phyloP scores from a whole-genome alignment of 1,284 basidiomycete species.

The Malassezia furfur region DNA sequence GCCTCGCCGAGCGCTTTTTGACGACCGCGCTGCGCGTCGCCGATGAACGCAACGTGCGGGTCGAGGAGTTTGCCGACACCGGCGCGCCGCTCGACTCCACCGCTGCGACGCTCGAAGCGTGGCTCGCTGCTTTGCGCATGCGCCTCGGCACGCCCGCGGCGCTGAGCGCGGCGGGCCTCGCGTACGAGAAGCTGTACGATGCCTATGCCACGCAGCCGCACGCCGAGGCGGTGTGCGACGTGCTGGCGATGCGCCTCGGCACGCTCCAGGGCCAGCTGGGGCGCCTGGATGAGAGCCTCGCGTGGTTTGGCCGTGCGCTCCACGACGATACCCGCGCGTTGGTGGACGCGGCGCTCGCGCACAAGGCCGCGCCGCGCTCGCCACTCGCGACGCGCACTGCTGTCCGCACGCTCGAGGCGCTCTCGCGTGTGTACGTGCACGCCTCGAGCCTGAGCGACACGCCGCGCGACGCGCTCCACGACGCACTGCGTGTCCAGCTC shows the following conservation, averaged over 20 bases:
- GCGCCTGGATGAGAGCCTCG: background rate
- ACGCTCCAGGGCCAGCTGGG: background rate
- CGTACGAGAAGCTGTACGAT: slow-evolving; percentile 25
- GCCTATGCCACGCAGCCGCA: slow-evolving; percentile 19
- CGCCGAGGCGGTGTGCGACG: slow-evolving; percentile 5
- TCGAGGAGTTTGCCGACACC: slow-evolving; percentile 26
- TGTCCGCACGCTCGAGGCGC: slow-evolving; percentile 25
- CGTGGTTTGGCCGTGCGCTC: slow-evolving; percentile 10
- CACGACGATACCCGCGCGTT: background rate
- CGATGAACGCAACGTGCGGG: slow-evolving; percentile 23
- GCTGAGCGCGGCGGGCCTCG: slow-evolving; percentile 5
- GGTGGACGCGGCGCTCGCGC: background rate
- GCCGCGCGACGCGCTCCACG: slow-evolving; percentile 9
- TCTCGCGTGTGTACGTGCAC: slow-evolving; percentile 28
- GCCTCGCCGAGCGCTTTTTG: slow-evolving; percentile 30
- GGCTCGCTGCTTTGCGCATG: slow-evolving; percentile 21
- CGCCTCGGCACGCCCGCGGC: slow-evolving; percentile 14
- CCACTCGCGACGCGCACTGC: slow-evolving; percentile 26
- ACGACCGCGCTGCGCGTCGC: slow-evolving; percentile 25
- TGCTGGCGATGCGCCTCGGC: slow-evolving; percentile 7
- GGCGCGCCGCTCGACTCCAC: slow-evolving; percentile 17
- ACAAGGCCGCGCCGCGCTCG: background rate
- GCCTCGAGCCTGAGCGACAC: background rate
- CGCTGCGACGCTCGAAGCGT: slow-evolving; percentile 18
- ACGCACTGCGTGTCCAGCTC: slow-evolving; percentile 29